Base-by-base conservation (phyloP, 2,329 filamentous ascomycete species). In the Raffaelea albimanens region DNA sequence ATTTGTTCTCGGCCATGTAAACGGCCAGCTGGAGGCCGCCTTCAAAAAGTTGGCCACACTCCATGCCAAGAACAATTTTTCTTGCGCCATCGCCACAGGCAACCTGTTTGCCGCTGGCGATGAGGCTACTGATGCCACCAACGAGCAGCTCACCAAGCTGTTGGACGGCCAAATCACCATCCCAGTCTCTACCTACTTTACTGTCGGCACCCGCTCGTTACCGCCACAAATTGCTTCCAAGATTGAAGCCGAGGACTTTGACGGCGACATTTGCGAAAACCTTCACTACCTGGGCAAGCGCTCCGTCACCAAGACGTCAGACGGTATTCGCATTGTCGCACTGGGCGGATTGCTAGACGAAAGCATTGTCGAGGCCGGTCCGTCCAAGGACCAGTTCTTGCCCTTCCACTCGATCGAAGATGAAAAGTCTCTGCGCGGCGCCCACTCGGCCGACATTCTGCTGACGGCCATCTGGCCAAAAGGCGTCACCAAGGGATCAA, bases 131-230 rank as follows among this genome's bases (percentile, higher is more conserved):
- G 46, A 47, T 2, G 11, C 22, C 48, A 41, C 33, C 7, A 71
- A 81, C 38, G 72, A 78, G 13, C 61, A 66, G 10, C 66, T 93
- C 5, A 67, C 72, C 11, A 73, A 77, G 10, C 74, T 98, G 3
- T 66, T 97, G 1, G 67, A 77, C 22, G 88, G 88, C n/a, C 71
- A 76, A 11, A 82, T 95, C 45, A 61, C 72, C 20, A 71, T 97
- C 4, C 83, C 90, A 3, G 69, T 97, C 1, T 83, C 90, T 1
- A 94, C 85, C 9, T 98, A 98, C 67, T 98, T 97, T 62, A 87
- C 87, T 3, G 73, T 95, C 51, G 89, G 87, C 55, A 81, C 72
- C 34, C 73, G 73, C 42, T 68, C 82, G n/a, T 71, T 98, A 5
- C 93, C 93, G 0, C 64, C 72, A 3, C 67, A 71, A 25, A 77